These are phyloP conservation scores for Amesomyces nigricolor DNA, from an alignment of 2,329 filamentous ascomycete genomes.

Conservation along the genomic window DNA sequence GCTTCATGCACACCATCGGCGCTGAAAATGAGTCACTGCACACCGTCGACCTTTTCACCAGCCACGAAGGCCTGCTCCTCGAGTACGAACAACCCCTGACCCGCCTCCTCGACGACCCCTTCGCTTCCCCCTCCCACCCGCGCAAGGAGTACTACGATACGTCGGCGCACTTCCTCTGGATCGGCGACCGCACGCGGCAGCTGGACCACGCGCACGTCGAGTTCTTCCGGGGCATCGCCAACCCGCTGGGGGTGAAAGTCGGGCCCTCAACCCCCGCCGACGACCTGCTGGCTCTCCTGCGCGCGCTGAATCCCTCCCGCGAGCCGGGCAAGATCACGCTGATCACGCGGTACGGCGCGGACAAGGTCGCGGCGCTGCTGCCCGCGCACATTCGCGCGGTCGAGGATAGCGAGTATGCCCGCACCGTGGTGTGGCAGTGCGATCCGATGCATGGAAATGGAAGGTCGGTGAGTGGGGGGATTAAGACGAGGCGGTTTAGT, in stretches of 20 bases:
- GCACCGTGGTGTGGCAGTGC: conserved; percentile 87
- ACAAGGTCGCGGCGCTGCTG: conserved; percentile 68
- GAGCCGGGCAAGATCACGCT: conserved; percentile 92
- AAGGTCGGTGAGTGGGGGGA: conserved; percentile 56
- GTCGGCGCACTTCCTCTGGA: conserved; percentile 96
- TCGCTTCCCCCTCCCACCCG: conserved; percentile 37
- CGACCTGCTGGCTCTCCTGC: conserved; percentile 73
- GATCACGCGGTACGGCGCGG: conserved; percentile 89
- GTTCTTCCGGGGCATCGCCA: conserved; percentile 93
- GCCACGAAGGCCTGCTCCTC: conserved; percentile 87
- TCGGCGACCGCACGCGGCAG: conserved; percentile 92
- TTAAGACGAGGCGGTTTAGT: conserved; percentile 89
- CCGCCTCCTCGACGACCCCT: conserved; percentile 54
- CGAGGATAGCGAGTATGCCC: conserved; percentile 63
- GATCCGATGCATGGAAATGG: conserved; percentile 94
- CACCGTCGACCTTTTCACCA: conserved; percentile 91
- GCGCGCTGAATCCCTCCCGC: conserved; percentile 74
- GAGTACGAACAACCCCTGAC: conserved; percentile 92
- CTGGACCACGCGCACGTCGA: conserved; percentile 91
- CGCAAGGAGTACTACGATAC: conserved; percentile 80
- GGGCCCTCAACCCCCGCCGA: conserved; percentile 73
- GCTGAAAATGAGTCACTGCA: conserved; percentile 78
- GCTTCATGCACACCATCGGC: conserved; percentile 91
- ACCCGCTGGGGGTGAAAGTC: conserved; percentile 95
- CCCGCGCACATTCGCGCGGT: conserved; percentile 85